phyloP scores from a whole-genome alignment of 257 asterid genomes.

The Linaria vulgaris region DNA sequence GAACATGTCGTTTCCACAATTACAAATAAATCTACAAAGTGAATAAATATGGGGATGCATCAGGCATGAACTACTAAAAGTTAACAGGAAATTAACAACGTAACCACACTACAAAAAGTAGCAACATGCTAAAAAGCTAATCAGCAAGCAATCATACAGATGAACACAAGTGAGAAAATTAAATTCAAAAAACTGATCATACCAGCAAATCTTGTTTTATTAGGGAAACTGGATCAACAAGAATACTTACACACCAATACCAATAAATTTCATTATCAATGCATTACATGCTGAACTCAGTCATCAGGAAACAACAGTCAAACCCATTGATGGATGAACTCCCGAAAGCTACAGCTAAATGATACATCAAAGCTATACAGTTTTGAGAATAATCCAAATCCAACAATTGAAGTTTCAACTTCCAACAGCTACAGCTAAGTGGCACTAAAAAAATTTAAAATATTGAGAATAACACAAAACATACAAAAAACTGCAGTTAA shows the following conservation, averaged over 20 bases:
- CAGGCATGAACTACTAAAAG: not conserved
- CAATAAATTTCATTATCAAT: not conserved
- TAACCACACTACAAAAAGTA: not conserved
- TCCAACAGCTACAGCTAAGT: too few species aligned
- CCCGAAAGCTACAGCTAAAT: not conserved
- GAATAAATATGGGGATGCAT: slow-evolving; percentile 1
- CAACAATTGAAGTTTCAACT: too few species aligned
- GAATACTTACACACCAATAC: not conserved
- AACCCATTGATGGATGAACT: too few species aligned
- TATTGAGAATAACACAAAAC: not conserved
- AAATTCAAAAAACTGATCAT: not conserved
- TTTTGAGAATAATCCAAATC: too few species aligned
- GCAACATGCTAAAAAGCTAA: not conserved
- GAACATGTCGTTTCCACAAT: not conserved
- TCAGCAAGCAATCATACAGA: not conserved
- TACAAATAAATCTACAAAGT: slow-evolving; percentile 1
- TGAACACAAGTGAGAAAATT: not conserved
- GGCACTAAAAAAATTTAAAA: not conserved
- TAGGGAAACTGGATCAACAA: not conserved
- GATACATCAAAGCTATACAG: not conserved
- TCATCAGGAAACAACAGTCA: not conserved
- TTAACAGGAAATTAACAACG: slow-evolving; percentile 10
- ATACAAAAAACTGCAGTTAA: not conserved
- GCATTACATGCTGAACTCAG: not conserved
- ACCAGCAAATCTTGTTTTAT: not conserved